Percentiles rank a stretch among this genome's conserved stretches.
Conservation (phyloP, 208 protist genomes). For the Crithidia acanthocephali region DNA sequence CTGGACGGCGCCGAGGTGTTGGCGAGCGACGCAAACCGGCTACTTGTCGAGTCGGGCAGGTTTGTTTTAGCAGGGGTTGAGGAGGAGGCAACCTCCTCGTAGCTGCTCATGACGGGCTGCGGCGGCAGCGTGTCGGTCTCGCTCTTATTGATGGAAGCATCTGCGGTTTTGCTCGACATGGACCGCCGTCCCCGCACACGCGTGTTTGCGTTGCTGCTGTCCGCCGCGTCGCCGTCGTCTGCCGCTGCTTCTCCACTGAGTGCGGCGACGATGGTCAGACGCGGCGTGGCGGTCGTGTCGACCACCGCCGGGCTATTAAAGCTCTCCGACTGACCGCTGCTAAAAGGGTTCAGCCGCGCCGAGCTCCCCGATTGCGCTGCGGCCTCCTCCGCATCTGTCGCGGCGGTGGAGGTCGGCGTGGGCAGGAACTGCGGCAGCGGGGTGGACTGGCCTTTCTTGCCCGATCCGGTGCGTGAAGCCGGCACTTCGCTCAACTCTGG, state of each 20-base stretch:
- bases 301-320: neutral
- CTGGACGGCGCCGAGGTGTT: neutral
- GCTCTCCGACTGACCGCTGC: neutral
- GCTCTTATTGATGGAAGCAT: neutral
- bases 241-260: neutral
- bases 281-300: slow-evolving; percentile 4
- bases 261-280: neutral
- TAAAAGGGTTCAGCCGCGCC: neutral
- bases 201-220: neutral
- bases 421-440: slow-evolving; percentile 1
- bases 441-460: neutral
- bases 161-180: neutral
- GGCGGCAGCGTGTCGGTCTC: neutral
- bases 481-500: neutral
- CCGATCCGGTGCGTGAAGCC: neutral
- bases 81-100: neutral
- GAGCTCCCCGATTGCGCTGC: neutral
- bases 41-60: neutral
- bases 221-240: neutral
- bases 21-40: neutral
- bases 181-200: neutral
- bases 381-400: neutral
- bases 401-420: neutral
- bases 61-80: too few species aligned
- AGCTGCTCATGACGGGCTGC: neutral